Base-by-base conservation (phyloP, 495 filamentous ascomycete species). In the Cladorrhinum samala region DNA sequence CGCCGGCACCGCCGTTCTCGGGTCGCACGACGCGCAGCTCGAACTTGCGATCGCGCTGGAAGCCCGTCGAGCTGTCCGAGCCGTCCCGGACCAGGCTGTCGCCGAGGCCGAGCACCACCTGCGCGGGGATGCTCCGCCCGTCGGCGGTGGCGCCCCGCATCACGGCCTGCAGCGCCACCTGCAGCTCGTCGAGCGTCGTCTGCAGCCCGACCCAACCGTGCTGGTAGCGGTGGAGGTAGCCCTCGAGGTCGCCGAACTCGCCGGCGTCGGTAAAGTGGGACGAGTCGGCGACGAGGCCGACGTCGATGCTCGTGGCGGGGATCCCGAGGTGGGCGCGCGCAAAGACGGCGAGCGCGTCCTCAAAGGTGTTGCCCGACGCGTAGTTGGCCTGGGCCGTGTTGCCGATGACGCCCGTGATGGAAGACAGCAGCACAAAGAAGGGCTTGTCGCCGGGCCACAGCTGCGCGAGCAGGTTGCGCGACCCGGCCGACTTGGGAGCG, bases 351-450 rank as follows among this genome's bases (percentile, higher is more conserved):
- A 78, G 65, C 0, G 74, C 69, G 41, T 79, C 80, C 13, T 80
- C 67, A 61, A 75, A 83, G 0, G 77, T 73, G 59, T 81, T 83
- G 9, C 76, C 78, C 0, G 74, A 77, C 2, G 78, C 69, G 54
- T 85, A 84, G 33, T 80, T 80, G 17, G 76, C 69, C 57, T 84
- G 81, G 0, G 72, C 41, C 3, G 24, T 23, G 18, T 66, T 75
- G 6, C 81, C 82, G 13, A 81, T 63, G 4, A 77, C 61, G 5
- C 74, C 79, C 5, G 76, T 66, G 0, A 79, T 59, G 1, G 82
- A 85, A n/a, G 78, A 81, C 13, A 83, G 67, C n/a, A 70, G 66
- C 37, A 83, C 65, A 58, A 85, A 84, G 68, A 85, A 85, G 56
- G 83, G 81, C 3, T 84, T 67, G 33, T 63, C 61, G 20, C 62